Percentiles rank a stretch among this genome's conserved stretches.
Evolutionary conservation across 331 rosid species (phyloP).

Genomic region (Acacia pycnantha): DNA sequence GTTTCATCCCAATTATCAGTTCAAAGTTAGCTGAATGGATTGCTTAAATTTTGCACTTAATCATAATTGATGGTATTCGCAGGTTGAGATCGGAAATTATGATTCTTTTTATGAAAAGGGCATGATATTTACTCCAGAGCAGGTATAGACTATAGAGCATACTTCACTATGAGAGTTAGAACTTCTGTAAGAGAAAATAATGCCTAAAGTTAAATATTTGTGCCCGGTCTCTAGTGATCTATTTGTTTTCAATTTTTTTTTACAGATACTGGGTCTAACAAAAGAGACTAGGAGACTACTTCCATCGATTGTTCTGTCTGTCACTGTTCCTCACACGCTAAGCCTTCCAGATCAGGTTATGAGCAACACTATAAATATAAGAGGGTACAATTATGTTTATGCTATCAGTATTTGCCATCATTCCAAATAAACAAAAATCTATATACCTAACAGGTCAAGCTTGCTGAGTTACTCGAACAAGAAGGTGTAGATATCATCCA

Average conservation of each 20-base stretch:
- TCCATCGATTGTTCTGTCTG: conserved; percentile 75
- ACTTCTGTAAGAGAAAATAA: background rate
- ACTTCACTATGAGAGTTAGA: conserved; percentile 14
- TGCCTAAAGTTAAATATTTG: background rate
- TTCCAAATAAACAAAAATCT: conserved; percentile 8
- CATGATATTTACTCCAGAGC: conserved; percentile 71
- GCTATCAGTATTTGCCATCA: background rate
- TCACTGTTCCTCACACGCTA: conserved; percentile 91
- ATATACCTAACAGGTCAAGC: conserved; percentile 63
- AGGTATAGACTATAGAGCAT: conserved; percentile 42
- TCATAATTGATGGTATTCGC: conserved; percentile 30
- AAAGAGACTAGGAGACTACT: conserved; percentile 76
- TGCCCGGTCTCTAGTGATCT: background rate
- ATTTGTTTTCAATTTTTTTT: background rate
- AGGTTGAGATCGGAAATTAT: conserved; percentile 96
- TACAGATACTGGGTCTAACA: conserved; percentile 74
- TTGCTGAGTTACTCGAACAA: conserved; percentile 79
- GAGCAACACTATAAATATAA: conserved; percentile 17
- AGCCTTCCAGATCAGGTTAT: conserved; percentile 92
- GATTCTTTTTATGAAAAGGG: conserved; percentile 84
- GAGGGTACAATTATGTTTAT: background rate
- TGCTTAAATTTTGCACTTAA: conserved; percentile 6
- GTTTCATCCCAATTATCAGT: conserved; percentile 15
- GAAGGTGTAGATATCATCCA: conserved; percentile 90
- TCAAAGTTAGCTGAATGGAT: background rate